Conservation (phyloP, 106 monocot species). For the Dioscorea zingiberensis region DNA sequence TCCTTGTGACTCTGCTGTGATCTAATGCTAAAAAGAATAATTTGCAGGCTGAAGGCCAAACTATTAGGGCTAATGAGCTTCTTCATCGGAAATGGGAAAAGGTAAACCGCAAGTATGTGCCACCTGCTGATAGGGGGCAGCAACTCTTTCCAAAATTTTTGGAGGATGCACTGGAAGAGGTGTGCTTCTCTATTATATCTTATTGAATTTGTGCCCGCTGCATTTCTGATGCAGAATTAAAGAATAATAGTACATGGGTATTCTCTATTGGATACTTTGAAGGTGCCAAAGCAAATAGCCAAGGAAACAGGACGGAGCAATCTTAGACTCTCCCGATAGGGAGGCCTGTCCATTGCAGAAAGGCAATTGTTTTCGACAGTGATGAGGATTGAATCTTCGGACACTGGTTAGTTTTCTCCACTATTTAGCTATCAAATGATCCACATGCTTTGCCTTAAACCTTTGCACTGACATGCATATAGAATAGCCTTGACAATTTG, state of each 20-base stretch:
- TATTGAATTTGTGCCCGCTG: too few species aligned
- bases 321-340: conserved; percentile 74
- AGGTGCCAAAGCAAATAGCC: conserved; percentile 51
- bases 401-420: background rate
- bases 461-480: background rate
- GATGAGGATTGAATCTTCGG: conserved; percentile 54
- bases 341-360: conserved; percentile 61
- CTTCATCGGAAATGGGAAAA: conserved; percentile 81
- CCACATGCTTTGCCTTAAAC: background rate
- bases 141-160: conserved; percentile 83
- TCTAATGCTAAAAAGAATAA: background rate
- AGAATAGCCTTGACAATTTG: background rate
- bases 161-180: conserved; percentile 89
- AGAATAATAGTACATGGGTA: too few species aligned
- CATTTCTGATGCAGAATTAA: too few species aligned
- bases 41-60: conserved; percentile 71
- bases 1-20: too few species aligned
- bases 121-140: conserved; percentile 35
- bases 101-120: conserved; percentile 63
- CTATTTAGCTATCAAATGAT: too few species aligned
- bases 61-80: conserved; percentile 73
- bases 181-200: conserved; percentile 15
- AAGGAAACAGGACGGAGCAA: conserved; percentile 30
- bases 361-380: conserved; percentile 73
- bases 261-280: too few species aligned